Conservation (phyloP, 345 rosid species). For the Draba incana region DNA sequence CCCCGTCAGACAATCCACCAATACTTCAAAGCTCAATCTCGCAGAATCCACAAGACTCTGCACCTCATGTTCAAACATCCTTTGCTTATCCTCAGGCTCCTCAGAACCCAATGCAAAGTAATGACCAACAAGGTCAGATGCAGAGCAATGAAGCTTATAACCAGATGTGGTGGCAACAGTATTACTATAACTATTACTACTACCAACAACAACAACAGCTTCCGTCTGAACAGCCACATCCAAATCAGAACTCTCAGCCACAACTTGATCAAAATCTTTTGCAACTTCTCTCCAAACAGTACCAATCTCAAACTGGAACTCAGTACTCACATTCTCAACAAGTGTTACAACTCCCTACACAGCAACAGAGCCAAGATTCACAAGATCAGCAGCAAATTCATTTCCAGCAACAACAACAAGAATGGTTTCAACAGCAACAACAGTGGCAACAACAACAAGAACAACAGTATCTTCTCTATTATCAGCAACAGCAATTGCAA, state of each 20-base stretch:
- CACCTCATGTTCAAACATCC: constrained; percentile 47
- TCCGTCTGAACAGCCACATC: constrained; percentile 50
- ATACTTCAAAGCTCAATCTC: constrained; percentile 45
- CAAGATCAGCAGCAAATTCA: constrained; percentile 49
- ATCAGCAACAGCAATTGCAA: constrained; percentile 43
- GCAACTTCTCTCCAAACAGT: constrained; percentile 32
- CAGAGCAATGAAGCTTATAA: constrained; percentile 61
- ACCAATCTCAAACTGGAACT: constrained; percentile 36
- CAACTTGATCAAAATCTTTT: constrained; percentile 42
- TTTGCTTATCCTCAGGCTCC: constrained; percentile 46
- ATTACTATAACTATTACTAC: constrained; percentile 66
- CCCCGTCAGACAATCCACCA: constrained; percentile 39
- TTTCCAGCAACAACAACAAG: constrained; percentile 44
- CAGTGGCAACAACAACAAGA: constrained; percentile 34
- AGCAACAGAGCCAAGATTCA: constrained; percentile 48
- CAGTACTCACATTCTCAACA: constrained; percentile 39
- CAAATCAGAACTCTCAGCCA: constrained; percentile 32
- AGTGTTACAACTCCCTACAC: constrained; percentile 39
- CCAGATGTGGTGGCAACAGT: constrained; percentile 75
- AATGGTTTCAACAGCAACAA: constrained; percentile 47
- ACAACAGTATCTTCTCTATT: constrained; percentile 26
- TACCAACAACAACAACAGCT: constrained; percentile 50
- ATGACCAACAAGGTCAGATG: constrained; percentile 49
- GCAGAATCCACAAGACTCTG: constrained; percentile 48
- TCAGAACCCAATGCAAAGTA: constrained; percentile 52